These are phyloP conservation scores for Sclerotinia nivalis DNA, from an alignment of 2,329 filamentous ascomycete species.

Conservation along the genomic window DNA sequence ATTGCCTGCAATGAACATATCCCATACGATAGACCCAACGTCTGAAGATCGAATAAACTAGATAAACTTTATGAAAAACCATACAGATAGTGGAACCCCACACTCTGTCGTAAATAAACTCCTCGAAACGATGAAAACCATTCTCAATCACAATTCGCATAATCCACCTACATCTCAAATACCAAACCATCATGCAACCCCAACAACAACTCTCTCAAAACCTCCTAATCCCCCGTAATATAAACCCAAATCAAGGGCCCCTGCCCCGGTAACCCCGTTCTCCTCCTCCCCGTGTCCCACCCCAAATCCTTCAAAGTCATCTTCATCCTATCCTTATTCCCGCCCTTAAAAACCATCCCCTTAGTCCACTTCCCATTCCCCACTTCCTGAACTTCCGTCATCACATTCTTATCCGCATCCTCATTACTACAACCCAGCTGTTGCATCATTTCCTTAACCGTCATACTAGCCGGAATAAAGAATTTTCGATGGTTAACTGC, in stretches of 20 bases:
- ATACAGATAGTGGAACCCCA: neutral
- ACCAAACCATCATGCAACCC: neutral
- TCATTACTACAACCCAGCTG: slow-evolving; percentile 59
- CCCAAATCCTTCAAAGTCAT: slow-evolving; percentile 57
- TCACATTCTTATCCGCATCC: slow-evolving; percentile 53
- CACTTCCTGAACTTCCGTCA: slow-evolving; percentile 57
- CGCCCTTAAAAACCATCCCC: slow-evolving; percentile 53
- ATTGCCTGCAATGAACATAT: neutral
- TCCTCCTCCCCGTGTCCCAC: slow-evolving; percentile 55
- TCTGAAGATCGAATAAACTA: neutral
- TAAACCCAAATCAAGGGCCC: slow-evolving; percentile 62
- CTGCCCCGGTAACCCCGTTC: slow-evolving; percentile 46
- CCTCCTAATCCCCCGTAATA: slow-evolving; percentile 50
- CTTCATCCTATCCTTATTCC: slow-evolving; percentile 50
- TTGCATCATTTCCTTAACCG: slow-evolving; percentile 57
- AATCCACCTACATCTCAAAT: neutral
- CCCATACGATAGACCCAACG: neutral
- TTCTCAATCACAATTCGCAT: neutral
- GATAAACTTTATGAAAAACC: neutral
- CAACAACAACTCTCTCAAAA: neutral
- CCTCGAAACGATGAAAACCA: neutral
- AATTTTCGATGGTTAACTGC: slow-evolving; percentile 50
- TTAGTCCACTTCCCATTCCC: slow-evolving; percentile 61
- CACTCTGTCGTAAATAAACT: neutral
- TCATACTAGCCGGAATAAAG: slow-evolving; percentile 55